Conservation (phyloP, 2,329 filamentous ascomycete species). For the Epichloe gansuensis region DNA sequence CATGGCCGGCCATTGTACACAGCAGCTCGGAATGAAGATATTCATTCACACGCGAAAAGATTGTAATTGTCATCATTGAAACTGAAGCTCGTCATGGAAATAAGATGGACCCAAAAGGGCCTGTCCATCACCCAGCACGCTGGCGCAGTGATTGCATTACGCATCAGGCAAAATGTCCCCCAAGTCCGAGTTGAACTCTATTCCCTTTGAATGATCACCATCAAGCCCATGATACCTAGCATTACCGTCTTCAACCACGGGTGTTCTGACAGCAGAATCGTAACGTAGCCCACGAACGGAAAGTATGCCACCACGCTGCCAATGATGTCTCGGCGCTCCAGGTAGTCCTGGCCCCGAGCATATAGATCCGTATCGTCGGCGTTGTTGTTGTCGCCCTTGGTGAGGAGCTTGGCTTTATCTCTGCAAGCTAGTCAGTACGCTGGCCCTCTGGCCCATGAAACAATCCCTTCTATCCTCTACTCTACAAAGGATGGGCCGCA, state of each 20-base stretch:
- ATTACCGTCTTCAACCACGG: conserved; percentile 95
- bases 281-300: conserved; percentile 92
- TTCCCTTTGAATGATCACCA: conserved; percentile 87
- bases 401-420: conserved; percentile 59
- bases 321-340: conserved; percentile 80
- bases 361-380: conserved; percentile 86
- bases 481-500: conserved; percentile 1
- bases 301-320: conserved; percentile 87
- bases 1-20: no score
- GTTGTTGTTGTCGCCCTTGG: conserved; percentile 94
- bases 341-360: conserved; percentile 72
- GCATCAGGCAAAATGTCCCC: neutral
- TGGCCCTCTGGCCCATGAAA: no score
- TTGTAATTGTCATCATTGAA: no score
- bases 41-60: no score
- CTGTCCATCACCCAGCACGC: neutral
- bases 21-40: no score
- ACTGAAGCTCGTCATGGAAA: no score
- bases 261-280: conserved; percentile 87
- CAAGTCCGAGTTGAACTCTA: conserved; percentile 22
- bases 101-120: no score
- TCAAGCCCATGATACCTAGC: conserved; percentile 85
- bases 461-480: no score
- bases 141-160: neutral
- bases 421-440: conserved; percentile 19